Percentiles rank a stretch among this genome's conserved stretches.
These are phyloP conservation scores for Anthracocystis panici-leucophaei DNA, from an alignment of 1,284 basidiomycete species.

Conservation along the genomic window DNA sequence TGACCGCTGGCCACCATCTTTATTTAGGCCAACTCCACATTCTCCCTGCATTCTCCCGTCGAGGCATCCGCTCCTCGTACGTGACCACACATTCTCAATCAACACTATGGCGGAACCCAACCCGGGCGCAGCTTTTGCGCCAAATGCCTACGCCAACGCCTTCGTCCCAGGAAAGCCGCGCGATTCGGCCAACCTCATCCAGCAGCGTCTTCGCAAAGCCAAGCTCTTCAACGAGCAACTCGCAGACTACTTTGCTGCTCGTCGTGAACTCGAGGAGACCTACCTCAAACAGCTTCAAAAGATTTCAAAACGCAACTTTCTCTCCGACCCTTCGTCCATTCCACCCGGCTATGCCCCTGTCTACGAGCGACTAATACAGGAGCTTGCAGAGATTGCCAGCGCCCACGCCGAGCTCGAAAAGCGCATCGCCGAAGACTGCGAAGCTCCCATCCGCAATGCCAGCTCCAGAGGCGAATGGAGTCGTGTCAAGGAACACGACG, in stretches of 20 bases:
- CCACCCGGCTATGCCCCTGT: slow-evolving; percentile 63
- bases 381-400: slow-evolving; percentile 66
- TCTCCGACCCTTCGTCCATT: slow-evolving; percentile 60
- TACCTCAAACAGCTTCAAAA: slow-evolving; percentile 73
- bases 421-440: slow-evolving; percentile 67
- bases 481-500: slow-evolving; percentile 59
- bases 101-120: slow-evolving; percentile 36
- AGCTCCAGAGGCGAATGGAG: slow-evolving; percentile 61
- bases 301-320: slow-evolving; percentile 70
- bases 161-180: slow-evolving; percentile 49
- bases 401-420: slow-evolving; percentile 61
- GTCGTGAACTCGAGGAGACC: slow-evolving; percentile 71
- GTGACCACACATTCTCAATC: neutral
- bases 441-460: slow-evolving; percentile 64
- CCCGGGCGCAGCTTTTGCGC: slow-evolving; percentile 36
- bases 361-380: slow-evolving; percentile 62
- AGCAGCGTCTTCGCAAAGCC: slow-evolving; percentile 58
- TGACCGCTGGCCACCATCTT: neutral
- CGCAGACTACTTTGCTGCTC: slow-evolving; percentile 72
- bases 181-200: slow-evolving; percentile 37
- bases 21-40: neutral
- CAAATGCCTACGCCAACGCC: slow-evolving; percentile 54
- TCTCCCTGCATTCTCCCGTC: neutral
- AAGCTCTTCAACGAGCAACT: slow-evolving; percentile 64
- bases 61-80: neutral